Base-by-base conservation (phyloP, 2,329 filamentous ascomycete species). In the Pseudogymnoascus sp. region DNA sequence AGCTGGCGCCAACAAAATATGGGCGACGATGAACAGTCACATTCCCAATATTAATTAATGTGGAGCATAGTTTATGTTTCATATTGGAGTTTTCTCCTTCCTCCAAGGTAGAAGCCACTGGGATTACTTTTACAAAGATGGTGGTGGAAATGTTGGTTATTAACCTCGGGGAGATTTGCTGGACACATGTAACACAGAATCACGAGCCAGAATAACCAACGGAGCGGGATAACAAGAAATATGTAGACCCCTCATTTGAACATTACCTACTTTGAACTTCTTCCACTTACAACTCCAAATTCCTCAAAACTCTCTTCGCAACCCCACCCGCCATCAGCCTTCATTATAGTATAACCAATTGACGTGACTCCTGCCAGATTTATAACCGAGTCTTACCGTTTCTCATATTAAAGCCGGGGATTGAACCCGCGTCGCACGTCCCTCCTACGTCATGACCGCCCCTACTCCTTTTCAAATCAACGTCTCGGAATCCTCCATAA, bases 401-500 rank as follows among this genome's bases (percentile, higher is more conserved):
- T 61, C 35, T 17, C 33, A 40, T 38, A 60, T 60, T 15, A 23
- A 9, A 60, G 4, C 15, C 38, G 4, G 15, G 7, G 19, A 61
- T 19, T 40, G 36, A 61, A 40, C 28, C 7, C 9, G 19, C n/a
- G 17, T 61, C 33, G 33, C 28, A 61, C 11, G 3, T 1, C 33
- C 57, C 19, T 13, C 57, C 19, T 13, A 40, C 26, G 31, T 17
- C 13, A 61, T 57, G 38, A 8, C 13, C 59, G 40, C 59, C 35
- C 31, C 59, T 21, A 26, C 35, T 40, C 59, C 63, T 10, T 65
- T 60, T 26, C 38, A 59, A 26, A 64, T 65, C 44, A 40, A 17
- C 21, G 44, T 64, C 19, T 19, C 64, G 9, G 62, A 65, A 13
- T 47, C 35, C 13, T 33, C 63, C n/a, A 42, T 64, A 40, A 59